Evolutionary conservation across 495 filamentous ascomycete genomes (phyloP).

Genomic region (Glonium stellatum): DNA sequence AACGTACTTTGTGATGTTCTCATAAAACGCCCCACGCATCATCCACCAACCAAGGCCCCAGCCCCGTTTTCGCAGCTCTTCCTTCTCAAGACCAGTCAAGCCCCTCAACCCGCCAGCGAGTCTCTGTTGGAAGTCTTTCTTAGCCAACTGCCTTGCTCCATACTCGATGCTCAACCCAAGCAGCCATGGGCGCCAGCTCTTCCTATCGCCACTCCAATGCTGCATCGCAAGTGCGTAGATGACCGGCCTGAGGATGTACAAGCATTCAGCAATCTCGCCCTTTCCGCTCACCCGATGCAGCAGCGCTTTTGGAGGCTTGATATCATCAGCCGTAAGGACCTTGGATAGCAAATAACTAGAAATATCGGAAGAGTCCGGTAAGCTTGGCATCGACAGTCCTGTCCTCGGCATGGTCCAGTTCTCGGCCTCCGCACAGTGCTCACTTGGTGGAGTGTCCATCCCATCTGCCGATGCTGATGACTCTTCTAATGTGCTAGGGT

Average conservation of each 20-base stretch:
- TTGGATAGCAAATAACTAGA: conserved; percentile 81
- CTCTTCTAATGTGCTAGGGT: conserved; percentile 56
- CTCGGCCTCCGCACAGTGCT: conserved; percentile 41
- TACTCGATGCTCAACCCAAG: conserved; percentile 83
- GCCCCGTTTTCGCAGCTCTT: conserved; percentile 75
- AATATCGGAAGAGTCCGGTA: conserved; percentile 73
- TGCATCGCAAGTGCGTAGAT: conserved; percentile 84
- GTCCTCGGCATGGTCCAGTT: conserved; percentile 95
- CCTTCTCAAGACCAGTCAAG: conserved; percentile 75
- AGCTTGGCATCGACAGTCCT: conserved; percentile 68
- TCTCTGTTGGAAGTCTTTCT: conserved; percentile 59
- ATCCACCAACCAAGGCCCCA: conserved; percentile 93
- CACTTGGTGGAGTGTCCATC: conserved; percentile 42
- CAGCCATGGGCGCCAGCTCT: conserved; percentile 82
- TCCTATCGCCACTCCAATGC: conserved; percentile 51
- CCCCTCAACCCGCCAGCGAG: conserved; percentile 60
- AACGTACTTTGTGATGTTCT: conserved; percentile 75
- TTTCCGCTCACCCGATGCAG: conserved; percentile 67
- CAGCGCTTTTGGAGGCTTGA: conserved; percentile 79
- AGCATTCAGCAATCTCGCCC: conserved; percentile 70
- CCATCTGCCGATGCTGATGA: conserved; percentile 25
- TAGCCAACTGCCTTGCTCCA: conserved; percentile 75
- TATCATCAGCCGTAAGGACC: conserved; percentile 90
- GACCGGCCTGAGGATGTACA: conserved; percentile 85
- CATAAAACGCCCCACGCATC: conserved; percentile 93